Evolutionary conservation across 225 moss, liverwort and hornwort genomes (phyloP).

Genomic region (Ulota crispa): DNA sequence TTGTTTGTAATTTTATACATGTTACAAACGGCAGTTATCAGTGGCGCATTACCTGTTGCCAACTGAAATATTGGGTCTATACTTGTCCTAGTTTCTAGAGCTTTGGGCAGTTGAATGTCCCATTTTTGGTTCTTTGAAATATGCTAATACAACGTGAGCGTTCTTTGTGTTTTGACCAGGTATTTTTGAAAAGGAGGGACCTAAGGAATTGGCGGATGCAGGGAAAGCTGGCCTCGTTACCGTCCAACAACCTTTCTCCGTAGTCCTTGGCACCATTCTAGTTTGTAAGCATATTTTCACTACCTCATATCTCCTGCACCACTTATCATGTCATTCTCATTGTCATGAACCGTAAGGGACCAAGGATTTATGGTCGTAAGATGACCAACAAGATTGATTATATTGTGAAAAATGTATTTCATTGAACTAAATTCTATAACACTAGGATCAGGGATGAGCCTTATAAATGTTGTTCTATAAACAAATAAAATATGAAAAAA

Average conservation of each 20-base stretch:
- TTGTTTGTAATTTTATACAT: neutral
- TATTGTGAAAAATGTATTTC: too few species aligned
- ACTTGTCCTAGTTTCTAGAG: neutral
- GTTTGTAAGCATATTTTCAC: slow-evolving; percentile 43
- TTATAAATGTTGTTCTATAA: too few species aligned
- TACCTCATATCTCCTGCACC: neutral
- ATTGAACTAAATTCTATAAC: too few species aligned
- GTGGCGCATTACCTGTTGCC: neutral
- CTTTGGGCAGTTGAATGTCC: too few species aligned
- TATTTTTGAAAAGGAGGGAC: slow-evolving; percentile 75
- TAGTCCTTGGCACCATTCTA: slow-evolving; percentile 66
- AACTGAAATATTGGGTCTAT: neutral
- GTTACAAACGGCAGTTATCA: neutral
- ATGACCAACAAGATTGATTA: too few species aligned
- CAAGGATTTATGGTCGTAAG: too few species aligned
- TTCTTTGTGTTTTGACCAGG: slow-evolving; percentile 29
- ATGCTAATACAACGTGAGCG: neutral
- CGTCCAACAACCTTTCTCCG: slow-evolving; percentile 71
- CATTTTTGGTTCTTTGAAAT: neutral
- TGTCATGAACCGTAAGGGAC: too few species aligned
- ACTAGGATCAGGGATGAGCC: too few species aligned
- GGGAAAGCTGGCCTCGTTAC: slow-evolving; percentile 90
- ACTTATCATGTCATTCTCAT: too few species aligned
- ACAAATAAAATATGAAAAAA: too few species aligned
- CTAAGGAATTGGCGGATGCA: slow-evolving; percentile 75